Percentiles rank a stretch among this genome's conserved stretches.
These are phyloP conservation scores for Sistotremastrum niveocremeum DNA, from an alignment of 768 basidiomycete species.

Conservation along the genomic window DNA sequence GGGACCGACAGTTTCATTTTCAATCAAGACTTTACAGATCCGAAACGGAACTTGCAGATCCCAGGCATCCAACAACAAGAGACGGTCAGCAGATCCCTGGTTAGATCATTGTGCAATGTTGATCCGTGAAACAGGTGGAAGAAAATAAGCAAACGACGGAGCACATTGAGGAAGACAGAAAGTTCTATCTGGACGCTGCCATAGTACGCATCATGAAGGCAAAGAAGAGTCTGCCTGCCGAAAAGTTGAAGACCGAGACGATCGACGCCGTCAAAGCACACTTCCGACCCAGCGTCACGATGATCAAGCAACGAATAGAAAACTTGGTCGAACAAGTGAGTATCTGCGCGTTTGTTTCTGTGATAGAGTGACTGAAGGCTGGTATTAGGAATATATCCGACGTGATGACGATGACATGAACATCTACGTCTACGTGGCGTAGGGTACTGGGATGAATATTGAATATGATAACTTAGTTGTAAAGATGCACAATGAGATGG, in stretches of 20 bases:
- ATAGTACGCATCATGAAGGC: conserved; percentile 97
- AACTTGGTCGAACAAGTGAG: conserved; percentile 55
- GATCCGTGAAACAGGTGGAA: conserved; percentile 43
- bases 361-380: no score
- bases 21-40: conserved; percentile 74
- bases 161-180: conserved; percentile 78
- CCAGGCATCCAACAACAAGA: conserved; percentile 94
- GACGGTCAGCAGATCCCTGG: conserved; percentile 40
- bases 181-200: conserved; percentile 78
- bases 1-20: conserved; percentile 67
- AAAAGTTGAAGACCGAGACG: conserved; percentile 68
- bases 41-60: conserved; percentile 72
- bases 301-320: conserved; percentile 78
- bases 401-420: conserved; percentile 61
- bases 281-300: conserved; percentile 72
- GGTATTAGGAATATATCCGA: conserved; percentile 53
- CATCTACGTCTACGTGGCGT: conserved; percentile 71
- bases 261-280: conserved; percentile 80
- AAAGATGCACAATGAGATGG: no score
- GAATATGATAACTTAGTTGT: no score
- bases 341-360: conserved; percentile 9
- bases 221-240: conserved; percentile 69
- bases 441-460: conserved; percentile 3
- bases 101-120: neutral
- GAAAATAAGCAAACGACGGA: conserved; percentile 74